A percentile compares a stretch with the other conserved stretches of the same genome.
These are phyloP conservation scores for Blastocystis sp. DNA, from an alignment of 352 stramenopile genomes.

Conservation along the genomic window DNA sequence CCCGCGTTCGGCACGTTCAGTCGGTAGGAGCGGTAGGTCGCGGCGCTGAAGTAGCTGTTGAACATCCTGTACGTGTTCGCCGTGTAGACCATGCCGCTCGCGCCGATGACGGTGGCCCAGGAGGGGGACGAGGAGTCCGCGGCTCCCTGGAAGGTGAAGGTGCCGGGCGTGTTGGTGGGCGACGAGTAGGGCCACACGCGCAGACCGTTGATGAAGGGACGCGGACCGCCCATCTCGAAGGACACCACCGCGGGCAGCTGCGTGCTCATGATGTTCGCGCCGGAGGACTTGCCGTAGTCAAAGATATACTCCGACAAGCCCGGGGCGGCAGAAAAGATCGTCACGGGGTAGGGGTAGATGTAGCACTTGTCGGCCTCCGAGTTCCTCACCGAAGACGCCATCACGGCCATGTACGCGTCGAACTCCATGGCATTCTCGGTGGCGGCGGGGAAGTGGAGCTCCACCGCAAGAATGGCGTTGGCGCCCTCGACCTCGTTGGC, in stretches of 20 bases:
- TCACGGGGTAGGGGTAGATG: neutral
- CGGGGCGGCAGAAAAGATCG: neutral
- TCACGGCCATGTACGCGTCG: neutral
- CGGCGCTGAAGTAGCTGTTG: neutral
- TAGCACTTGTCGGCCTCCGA: neutral
- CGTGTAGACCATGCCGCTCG: neutral
- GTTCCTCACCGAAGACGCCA: neutral
- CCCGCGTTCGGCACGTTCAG: neutral
- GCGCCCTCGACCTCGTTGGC: neutral
- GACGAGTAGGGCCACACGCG: conserved; percentile 9
- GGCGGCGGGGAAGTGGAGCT: conserved; percentile 13
- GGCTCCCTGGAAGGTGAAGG: conserved; percentile 2
- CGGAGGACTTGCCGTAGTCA: neutral
- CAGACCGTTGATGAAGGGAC: conserved; percentile 18
- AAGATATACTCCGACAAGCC: neutral
- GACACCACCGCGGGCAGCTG: neutral
- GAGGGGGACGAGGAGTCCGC: neutral
- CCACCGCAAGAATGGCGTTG: neutral
- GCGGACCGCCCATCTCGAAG: neutral
- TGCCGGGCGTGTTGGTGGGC: neutral
- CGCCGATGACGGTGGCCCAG: neutral
- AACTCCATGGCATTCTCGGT: neutral
- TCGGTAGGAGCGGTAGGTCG: neutral
- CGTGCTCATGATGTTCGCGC: neutral
- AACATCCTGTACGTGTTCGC: neutral